Conservation (phyloP, 345 rosid species). For the Eucalyptus pauciflora region DNA sequence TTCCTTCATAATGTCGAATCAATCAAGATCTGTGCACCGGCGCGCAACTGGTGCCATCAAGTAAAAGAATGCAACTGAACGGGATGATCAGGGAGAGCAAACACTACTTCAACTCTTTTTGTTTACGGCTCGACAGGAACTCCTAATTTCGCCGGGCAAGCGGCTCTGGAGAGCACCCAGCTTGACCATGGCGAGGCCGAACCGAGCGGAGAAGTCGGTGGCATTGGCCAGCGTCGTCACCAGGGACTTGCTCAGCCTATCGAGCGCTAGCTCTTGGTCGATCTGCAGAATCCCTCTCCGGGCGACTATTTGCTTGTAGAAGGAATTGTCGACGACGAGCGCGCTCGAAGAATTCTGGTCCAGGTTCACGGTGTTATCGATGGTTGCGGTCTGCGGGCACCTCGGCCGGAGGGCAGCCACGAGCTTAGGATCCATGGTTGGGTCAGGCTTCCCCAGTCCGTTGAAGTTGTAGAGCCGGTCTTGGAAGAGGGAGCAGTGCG, state of each 20-base stretch:
- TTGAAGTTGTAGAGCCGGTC: conserved; percentile 46
- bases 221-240: conserved; percentile 17
- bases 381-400: neutral
- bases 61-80: neutral
- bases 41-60: neutral
- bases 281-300: conserved; percentile 32
- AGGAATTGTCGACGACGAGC: conserved; percentile 32
- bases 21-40: neutral
- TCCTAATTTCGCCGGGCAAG: conserved; percentile 34
- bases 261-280: conserved; percentile 36
- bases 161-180: conserved; percentile 23
- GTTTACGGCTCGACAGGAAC: conserved; percentile 23
- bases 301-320: conserved; percentile 20
- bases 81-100: neutral
- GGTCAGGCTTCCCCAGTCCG: conserved; percentile 33
- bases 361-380: conserved; percentile 6
- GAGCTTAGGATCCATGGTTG: conserved; percentile 32
- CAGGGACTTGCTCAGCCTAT: conserved; percentile 5
- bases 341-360: conserved; percentile 31
- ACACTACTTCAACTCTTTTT: neutral
- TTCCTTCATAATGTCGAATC: neutral
- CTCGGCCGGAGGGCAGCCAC: neutral
- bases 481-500: conserved; percentile 38
- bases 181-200: conserved; percentile 49
- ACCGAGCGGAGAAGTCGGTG: conserved; percentile 12